These are phyloP conservation scores for Phragmites australis DNA, from an alignment of 176 grass and related monocot genomes.

Conservation along the genomic window DNA sequence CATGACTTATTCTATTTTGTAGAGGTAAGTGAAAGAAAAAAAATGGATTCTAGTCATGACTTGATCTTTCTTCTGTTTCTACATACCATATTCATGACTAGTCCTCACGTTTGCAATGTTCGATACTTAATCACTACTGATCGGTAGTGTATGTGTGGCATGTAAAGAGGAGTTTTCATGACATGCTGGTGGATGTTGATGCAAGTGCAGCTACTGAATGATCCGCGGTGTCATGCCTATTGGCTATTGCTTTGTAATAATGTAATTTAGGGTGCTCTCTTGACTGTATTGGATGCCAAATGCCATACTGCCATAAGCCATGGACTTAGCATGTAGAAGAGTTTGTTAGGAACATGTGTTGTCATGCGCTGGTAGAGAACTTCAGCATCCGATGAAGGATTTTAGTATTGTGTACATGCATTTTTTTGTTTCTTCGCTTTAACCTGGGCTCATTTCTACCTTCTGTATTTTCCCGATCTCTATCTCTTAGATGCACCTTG, in stretches of 20 bases:
- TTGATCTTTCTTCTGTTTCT: neutral
- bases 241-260: neutral
- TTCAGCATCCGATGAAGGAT: neutral
- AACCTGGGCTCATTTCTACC: too few species aligned
- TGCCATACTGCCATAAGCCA: neutral
- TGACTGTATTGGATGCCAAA: slow-evolving; percentile 18
- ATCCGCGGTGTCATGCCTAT: neutral
- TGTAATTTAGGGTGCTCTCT: slow-evolving; percentile 17
- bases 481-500: too few species aligned
- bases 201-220: neutral
- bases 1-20: neutral
- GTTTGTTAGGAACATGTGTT: neutral
- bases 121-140: neutral
- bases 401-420: neutral
- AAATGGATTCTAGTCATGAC: neutral
- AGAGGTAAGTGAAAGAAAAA: neutral
- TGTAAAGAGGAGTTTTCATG: slow-evolving; percentile 6
- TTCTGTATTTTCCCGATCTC: too few species aligned
- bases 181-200: slow-evolving; percentile 2
- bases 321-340: slow-evolving; percentile 4
- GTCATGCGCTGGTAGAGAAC: neutral
- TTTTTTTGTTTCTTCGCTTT: neutral
- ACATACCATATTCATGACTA: neutral
- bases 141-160: neutral
- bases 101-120: neutral